A percentile compares a stretch with the other conserved stretches of the same genome.
phyloP scores from a whole-genome alignment of 2,329 filamentous ascomycete genomes.

The Zymoseptoria pseudotritici region DNA sequence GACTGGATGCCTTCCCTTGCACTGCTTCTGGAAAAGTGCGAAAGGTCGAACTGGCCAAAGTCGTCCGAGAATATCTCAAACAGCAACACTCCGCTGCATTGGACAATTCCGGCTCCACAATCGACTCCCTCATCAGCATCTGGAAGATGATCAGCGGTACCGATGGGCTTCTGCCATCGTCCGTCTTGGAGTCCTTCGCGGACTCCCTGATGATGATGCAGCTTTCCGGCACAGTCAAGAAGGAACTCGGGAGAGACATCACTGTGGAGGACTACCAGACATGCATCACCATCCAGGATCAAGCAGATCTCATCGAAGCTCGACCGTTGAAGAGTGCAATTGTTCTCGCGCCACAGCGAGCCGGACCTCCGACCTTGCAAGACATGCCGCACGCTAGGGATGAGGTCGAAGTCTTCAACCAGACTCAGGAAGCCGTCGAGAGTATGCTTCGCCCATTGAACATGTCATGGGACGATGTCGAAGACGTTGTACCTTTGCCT shows the following conservation, averaged over 20 bases:
- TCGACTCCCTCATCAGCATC: constrained; percentile 25
- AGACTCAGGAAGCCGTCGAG: constrained; percentile 19
- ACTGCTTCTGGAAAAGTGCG: constrained; percentile 42
- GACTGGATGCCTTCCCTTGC: constrained; percentile 32
- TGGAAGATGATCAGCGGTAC: constrained; percentile 28
- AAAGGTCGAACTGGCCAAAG: constrained; percentile 32
- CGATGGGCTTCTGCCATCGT: constrained; percentile 17
- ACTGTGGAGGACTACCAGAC: constrained; percentile 29
- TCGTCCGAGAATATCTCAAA: constrained; percentile 24
- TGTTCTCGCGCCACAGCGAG: constrained; percentile 14
- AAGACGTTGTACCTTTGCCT: constrained; percentile 28
- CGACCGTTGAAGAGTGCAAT: constrained; percentile 15
- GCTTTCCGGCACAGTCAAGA: constrained; percentile 27
- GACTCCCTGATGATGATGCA: constrained; percentile 32
- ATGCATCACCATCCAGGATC: constrained; percentile 26
- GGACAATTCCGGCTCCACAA: constrained; percentile 22
- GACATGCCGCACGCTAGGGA: constrained; percentile 26
- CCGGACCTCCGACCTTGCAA: constrained; percentile 23
- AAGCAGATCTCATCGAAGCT: constrained; percentile 25
- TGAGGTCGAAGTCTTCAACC: constrained; percentile 19
- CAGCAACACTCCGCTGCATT: constrained; percentile 19
- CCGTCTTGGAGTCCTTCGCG: constrained; percentile 23
- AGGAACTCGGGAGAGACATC: constrained; percentile 25
- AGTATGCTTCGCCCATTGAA: constrained; percentile 19
- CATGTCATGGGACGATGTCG: constrained; percentile 28